Conservation (phyloP, 192 early-diverging fungal genomes). For the Gigaspora rosea region DNA sequence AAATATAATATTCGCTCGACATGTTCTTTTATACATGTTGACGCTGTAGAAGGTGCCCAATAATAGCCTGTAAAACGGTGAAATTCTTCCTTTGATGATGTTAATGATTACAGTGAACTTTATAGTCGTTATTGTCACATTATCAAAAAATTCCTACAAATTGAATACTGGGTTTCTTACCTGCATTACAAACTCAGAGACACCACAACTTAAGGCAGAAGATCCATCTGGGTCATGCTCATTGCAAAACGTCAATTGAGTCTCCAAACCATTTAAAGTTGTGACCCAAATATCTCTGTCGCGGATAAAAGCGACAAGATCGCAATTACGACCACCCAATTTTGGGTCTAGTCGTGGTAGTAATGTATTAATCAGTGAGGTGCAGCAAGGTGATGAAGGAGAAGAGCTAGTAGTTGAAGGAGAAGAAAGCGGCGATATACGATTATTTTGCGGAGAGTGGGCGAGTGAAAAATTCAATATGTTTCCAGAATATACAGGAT, state of each 20-base stretch:
- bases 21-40: neutral
- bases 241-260: conserved; percentile 60
- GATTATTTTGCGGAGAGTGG: neutral
- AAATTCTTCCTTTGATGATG: conserved; percentile 59
- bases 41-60: conserved; percentile 46
- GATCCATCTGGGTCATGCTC: conserved; percentile 32
- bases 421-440: conserved; percentile 2
- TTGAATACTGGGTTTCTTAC: conserved; percentile 10
- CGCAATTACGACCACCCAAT: conserved; percentile 52
- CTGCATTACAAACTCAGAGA: conserved; percentile 74
- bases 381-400: conserved; percentile 5
- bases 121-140: neutral
- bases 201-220: conserved; percentile 54
- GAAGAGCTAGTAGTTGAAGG: conserved; percentile 35
- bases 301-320: conserved; percentile 60
- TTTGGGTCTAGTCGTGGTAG: conserved; percentile 52
- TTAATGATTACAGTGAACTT: neutral
- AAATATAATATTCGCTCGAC: conserved; percentile 60
- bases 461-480: neutral
- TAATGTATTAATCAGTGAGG: conserved; percentile 18
- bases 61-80: conserved; percentile 65
- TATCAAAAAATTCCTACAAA: neutral
- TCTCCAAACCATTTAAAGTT: conserved; percentile 52
- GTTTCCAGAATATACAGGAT: neutral
- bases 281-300: conserved; percentile 66